Base-by-base conservation (phyloP, 345 rosid genomes). In the Physaria fendleri region DNA sequence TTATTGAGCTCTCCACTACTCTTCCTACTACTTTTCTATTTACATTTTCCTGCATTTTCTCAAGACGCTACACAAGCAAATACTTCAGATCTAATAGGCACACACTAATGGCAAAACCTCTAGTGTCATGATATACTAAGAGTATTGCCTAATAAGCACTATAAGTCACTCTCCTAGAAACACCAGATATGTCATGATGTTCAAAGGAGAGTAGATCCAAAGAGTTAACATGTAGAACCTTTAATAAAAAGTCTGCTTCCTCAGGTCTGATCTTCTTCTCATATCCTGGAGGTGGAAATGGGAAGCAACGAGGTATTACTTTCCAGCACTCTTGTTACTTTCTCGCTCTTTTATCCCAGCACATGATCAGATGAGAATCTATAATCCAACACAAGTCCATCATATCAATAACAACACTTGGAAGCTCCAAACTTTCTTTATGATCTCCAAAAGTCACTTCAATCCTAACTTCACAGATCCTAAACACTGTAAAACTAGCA, bases 251-350 rank as follows among this genome's bases (percentile, higher is more conserved):
- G 80, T 82, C 92, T 8, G 71, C 42, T 30, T 73, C 82, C 21
- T 82, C 80, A 32, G 73, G 62, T 57, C 72, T 74, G 63, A 79
- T 68, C 86, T 87, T 82, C 90, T 83, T 87, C 77, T 77, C 92
- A 77, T 89, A 93, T 77, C 99, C 99, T 35, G 96, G 92, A 15
- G 97, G 99, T 15, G 96, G 96, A 69, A 93, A 89, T 8, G 97
- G 96, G 74, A 93, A 93, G 88, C 99, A 89, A 76, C 97, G 99
- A 81, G 99, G 89, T 97, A 93, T 93, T 52, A 66, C 66, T 53
- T 73, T 71, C 23, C 52, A 75, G 59, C 64, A 63, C 74, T 63
- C 29, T 5, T 34, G 37, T 71, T 71, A 81, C 43, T 64, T 59
- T 58, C 69, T 69, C 5, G 56, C 17, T 64, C 51, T 51, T 71